Percentiles rank a stretch among this genome's conserved stretches.
These are phyloP conservation scores for Coemansia furcata DNA, from an alignment of 192 early-diverging fungal genomes.

Conservation along the genomic window DNA sequence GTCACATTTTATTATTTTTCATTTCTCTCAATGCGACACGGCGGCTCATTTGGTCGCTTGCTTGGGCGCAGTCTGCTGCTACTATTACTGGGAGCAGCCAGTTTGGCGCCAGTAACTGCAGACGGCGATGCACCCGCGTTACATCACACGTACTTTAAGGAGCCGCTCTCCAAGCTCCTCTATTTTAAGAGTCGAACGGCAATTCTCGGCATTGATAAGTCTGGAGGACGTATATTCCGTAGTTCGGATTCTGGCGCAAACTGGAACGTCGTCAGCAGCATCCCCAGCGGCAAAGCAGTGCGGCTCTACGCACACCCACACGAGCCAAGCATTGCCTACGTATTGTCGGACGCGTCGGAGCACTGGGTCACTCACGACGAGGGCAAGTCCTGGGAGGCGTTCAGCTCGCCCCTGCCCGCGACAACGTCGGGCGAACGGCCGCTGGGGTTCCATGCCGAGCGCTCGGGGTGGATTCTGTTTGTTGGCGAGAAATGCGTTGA, in stretches of 20 bases:
- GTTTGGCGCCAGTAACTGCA: neutral
- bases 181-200: conserved; percentile 40
- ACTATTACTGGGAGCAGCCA: conserved; percentile 1
- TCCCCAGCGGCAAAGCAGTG: conserved; percentile 45
- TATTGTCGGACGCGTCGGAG: conserved; percentile 25
- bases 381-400: conserved; percentile 44
- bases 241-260: conserved; percentile 66
- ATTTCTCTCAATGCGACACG: conserved; percentile 1
- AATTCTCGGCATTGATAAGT: conserved; percentile 58
- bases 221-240: conserved; percentile 54
- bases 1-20: neutral
- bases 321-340: conserved; percentile 56
- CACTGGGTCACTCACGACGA: conserved; percentile 52
- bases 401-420: conserved; percentile 41
- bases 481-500: conserved; percentile 56
- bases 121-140: conserved; percentile 21
- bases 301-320: conserved; percentile 65
- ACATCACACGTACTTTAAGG: conserved; percentile 39
- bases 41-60: conserved; percentile 8
- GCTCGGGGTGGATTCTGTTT: conserved; percentile 66
- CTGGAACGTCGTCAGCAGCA: conserved; percentile 55
- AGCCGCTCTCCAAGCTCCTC: conserved; percentile 39
- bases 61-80: neutral
- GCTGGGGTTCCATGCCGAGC: conserved; percentile 68
- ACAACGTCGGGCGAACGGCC: conserved; percentile 41